Percentiles rank a stretch among this genome's conserved stretches.
Evolutionary conservation across 208 protist genomes (phyloP).

Genomic region (Crithidia bombi): DNA sequence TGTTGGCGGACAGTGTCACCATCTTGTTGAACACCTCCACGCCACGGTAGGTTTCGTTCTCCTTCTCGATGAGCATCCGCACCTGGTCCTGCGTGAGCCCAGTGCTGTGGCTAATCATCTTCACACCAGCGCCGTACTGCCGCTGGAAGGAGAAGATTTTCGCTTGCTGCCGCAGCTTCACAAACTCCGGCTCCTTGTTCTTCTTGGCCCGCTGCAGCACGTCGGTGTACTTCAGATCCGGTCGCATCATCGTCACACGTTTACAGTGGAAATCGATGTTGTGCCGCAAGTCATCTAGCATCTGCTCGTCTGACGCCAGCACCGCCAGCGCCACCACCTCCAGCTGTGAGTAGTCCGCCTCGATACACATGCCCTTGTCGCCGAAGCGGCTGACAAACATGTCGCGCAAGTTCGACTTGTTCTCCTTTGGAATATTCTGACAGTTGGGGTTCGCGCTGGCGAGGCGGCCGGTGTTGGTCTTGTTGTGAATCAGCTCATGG

Average conservation of each 20-base stretch:
- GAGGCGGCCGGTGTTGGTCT: constrained; percentile 89
- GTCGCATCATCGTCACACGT: constrained; percentile 93
- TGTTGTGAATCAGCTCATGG: constrained; percentile 94
- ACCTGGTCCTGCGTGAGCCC: constrained; percentile 92
- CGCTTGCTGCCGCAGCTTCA: constrained; percentile 91
- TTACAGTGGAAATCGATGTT: constrained; percentile 94
- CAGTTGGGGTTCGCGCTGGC: constrained; percentile 92
- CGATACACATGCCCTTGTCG: constrained; percentile 90
- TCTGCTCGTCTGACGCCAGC: constrained; percentile 89
- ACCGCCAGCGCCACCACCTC: constrained; percentile 92
- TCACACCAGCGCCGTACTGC: constrained; percentile 92
- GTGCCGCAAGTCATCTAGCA: constrained; percentile 90
- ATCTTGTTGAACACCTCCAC: constrained; percentile 92
- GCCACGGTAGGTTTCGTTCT: constrained; percentile 85
- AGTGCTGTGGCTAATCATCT: constrained; percentile 92
- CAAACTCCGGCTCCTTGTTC: constrained; percentile 93
- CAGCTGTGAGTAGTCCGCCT: constrained; percentile 94
- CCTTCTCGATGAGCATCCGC: constrained; percentile 91
- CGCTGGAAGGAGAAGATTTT: constrained; percentile 95
- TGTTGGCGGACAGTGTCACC: constrained; percentile 90
- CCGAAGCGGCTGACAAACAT: constrained; percentile 93
- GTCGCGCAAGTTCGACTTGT: constrained; percentile 87
- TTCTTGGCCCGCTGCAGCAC: constrained; percentile 89
- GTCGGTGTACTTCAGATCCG: constrained; percentile 91
- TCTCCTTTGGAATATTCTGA: constrained; percentile 94